Base-by-base conservation (phyloP, 2,329 filamentous ascomycete species). In the Trematosphaeria pertusa region DNA sequence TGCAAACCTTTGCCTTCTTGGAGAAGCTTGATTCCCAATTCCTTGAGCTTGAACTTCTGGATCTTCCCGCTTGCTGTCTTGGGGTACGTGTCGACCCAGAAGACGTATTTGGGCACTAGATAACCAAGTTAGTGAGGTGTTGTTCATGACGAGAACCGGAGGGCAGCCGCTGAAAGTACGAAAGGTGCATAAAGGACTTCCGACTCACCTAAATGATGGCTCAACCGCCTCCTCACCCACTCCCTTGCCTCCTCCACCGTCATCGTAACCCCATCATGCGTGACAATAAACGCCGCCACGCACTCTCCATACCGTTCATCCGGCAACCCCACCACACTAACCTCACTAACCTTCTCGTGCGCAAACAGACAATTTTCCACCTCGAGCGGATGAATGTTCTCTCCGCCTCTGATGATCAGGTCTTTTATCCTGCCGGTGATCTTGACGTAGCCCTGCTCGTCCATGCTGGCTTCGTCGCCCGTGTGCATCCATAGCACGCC, bases 61-160 rank as follows among this genome's bases (percentile, higher is more conserved):
- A 97, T 92, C 82, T 99, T 99, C 18, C 93, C 93, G 69, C 91
- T 96, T 5, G 91, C 89, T 26, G 94, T 99, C 81, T 96, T 97
- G 15, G 93, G 93, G 68, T 89, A 95, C n/a, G 85, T 83, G 1
- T 86, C 80, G 0, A 89, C 79, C 82, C 89, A 96, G 67, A 96
- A 96, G n/a, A 97, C 82, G 67, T 93, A 84, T 72, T 89, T 94
- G 0, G 93, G 93, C 41, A 89, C 89, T 81, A 43, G 36, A 18
- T 5, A 21, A 14, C 24, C 14, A n/a, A n/a, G n/a, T n/a, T n/a
- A n/a, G n/a, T n/a, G n/a, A n/a, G n/a, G n/a, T n/a, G n/a, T n/a
- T n/a, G n/a, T n/a, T n/a, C n/a, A n/a, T n/a, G n/a, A n/a, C n/a
- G n/a, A n/a, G n/a, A n/a, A n/a, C 24, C 10, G 34, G 21, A 42